Percentiles rank a stretch among this genome's conserved stretches.
These are phyloP conservation scores for Arxiozyma slooffiae DNA, from an alignment of 1,139 yeast genomes.

Conservation along the genomic window DNA sequence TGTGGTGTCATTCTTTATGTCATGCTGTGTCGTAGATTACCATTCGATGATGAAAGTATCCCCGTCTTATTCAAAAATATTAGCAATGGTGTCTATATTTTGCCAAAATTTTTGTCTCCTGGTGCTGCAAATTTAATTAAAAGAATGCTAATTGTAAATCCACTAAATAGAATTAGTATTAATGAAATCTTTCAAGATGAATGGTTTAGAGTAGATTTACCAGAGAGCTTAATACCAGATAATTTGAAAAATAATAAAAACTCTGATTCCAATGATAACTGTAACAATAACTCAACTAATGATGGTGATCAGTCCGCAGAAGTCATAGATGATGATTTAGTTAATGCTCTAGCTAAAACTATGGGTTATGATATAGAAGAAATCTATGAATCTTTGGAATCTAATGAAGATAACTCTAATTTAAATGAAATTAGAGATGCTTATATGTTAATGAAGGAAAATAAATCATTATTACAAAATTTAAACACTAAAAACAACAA, in stretches of 20 bases:
- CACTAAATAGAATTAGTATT: slow-evolving; percentile 88
- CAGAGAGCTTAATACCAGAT: slow-evolving; percentile 73
- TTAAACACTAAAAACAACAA: slow-evolving; percentile 39
- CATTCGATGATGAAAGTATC: slow-evolving; percentile 95
- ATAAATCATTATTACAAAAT: slow-evolving; percentile 58
- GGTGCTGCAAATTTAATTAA: slow-evolving; percentile 85
- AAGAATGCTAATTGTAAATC: slow-evolving; percentile 92
- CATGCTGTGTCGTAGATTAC: slow-evolving; percentile 93
- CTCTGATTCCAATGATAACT: slow-evolving; percentile 16
- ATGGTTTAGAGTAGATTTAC: slow-evolving; percentile 83
- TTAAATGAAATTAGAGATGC: slow-evolving; percentile 85
- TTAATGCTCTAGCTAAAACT: slow-evolving; percentile 66
- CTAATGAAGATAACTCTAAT: slow-evolving; percentile 32
- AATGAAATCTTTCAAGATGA: slow-evolving; percentile 92
- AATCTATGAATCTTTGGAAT: slow-evolving; percentile 62
- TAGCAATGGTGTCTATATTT: slow-evolving; percentile 86
- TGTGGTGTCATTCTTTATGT: slow-evolving; percentile 94
- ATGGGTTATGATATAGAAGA: slow-evolving; percentile 93
- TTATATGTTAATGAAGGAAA: slow-evolving; percentile 78
- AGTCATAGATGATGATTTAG: slow-evolving; percentile 64
- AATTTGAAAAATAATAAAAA: slow-evolving; percentile 40
- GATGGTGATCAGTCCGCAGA: slow-evolving; percentile 20
- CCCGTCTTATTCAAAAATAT: slow-evolving; percentile 94
- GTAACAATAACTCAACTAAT: slow-evolving; percentile 10
- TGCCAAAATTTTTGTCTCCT: slow-evolving; percentile 78